phyloP scores from a whole-genome alignment of 768 basidiomycete species.

The Tephrocybe sp. region DNA sequence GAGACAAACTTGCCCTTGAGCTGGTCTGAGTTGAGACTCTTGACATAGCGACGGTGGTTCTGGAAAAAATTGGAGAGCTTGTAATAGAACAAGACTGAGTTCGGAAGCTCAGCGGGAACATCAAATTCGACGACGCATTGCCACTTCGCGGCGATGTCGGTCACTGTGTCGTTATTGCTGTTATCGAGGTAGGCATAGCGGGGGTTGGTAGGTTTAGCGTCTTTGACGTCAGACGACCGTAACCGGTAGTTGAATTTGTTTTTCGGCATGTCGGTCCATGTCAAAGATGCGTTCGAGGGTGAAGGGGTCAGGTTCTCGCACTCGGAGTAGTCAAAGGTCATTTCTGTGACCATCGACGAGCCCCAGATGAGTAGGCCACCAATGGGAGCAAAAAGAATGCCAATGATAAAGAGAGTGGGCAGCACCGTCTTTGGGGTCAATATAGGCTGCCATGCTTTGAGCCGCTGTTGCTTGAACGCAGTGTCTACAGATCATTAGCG shows the following conservation, averaged over 20 bases:
- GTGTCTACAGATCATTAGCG: slow-evolving; percentile 63
- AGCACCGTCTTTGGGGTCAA: slow-evolving; percentile 97
- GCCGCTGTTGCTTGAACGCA: slow-evolving; percentile 98
- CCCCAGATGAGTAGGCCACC: slow-evolving; percentile 96
- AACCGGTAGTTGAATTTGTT: slow-evolving; percentile 68
- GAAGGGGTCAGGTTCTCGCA: slow-evolving; percentile 71
- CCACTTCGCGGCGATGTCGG: slow-evolving; percentile 40
- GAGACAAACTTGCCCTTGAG: slow-evolving; percentile 71
- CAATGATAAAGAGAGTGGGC: slow-evolving; percentile 94
- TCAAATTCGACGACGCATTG: slow-evolving; percentile 84
- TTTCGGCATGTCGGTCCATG: slow-evolving; percentile 58
- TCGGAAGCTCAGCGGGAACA: slow-evolving; percentile 72
- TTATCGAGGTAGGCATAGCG: slow-evolving; percentile 74
- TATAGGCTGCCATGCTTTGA: slow-evolving; percentile 99
- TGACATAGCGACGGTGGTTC: slow-evolving; percentile 97
- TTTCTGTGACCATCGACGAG: slow-evolving; percentile 76
- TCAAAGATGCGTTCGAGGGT: slow-evolving; percentile 30
- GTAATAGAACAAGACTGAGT: slow-evolving; percentile 91
- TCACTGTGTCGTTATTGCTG: slow-evolving; percentile 41
- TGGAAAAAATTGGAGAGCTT: slow-evolving; percentile 96
- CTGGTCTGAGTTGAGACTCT: slow-evolving; percentile 84
- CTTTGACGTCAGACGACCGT: slow-evolving; percentile 51
- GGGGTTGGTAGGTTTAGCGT: slow-evolving; percentile 57
- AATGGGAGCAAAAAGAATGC: slow-evolving; percentile 93
- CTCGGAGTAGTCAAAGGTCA: slow-evolving; percentile 92